Conservation (phyloP, 169 alveolate genomes). For the Plasmodium knowlesi region DNA sequence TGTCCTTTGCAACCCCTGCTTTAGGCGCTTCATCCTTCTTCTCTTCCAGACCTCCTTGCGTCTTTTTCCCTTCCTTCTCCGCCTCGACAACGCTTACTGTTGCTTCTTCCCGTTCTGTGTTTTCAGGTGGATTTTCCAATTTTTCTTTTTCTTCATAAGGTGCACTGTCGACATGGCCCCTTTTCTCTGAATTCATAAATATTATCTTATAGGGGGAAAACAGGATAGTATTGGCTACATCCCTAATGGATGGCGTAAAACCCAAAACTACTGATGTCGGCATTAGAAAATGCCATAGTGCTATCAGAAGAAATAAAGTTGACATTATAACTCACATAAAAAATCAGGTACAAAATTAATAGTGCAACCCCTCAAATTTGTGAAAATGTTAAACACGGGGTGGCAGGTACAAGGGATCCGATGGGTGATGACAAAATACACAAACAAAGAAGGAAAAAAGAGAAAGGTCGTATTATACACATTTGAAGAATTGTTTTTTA, state of each 20-base stretch:
- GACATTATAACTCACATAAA: not conserved
- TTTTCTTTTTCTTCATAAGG: not conserved
- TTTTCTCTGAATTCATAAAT: not conserved
- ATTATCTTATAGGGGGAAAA: not conserved
- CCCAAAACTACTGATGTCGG: not conserved
- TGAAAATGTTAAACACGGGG: not conserved
- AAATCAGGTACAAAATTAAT: not conserved
- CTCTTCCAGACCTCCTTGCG: not conserved
- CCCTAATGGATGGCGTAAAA: slow-evolving; percentile 5
- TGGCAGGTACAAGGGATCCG: not conserved
- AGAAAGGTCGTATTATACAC: not conserved
- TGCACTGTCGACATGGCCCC: not conserved
- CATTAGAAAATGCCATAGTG: not conserved
- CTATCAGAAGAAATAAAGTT: not conserved
- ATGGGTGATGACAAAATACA: not conserved
- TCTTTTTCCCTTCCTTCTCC: not conserved
- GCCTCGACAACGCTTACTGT: not conserved
- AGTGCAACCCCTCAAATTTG: not conserved
- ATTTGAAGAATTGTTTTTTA: not conserved
- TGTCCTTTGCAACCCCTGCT: not conserved
- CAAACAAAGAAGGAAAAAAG: not conserved
- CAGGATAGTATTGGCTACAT: not conserved
- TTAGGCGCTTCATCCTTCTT: not conserved
- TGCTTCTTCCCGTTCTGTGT: not conserved
- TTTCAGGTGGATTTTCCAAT: not conserved